phyloP scores from a whole-genome alignment of 2,329 filamentous ascomycete species.

The Aspergillus sp. region DNA sequence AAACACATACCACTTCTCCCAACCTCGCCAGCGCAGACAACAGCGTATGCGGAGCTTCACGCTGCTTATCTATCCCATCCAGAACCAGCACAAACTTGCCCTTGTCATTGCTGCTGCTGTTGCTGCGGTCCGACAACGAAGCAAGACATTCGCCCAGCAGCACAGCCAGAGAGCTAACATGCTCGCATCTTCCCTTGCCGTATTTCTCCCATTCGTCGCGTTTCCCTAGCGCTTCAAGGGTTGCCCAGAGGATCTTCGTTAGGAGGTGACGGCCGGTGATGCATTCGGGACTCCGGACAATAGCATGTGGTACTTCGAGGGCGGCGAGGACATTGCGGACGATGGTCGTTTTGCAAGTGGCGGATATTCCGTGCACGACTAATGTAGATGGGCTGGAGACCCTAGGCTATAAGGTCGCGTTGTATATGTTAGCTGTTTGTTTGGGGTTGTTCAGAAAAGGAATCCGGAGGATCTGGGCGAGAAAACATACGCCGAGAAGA shows the following conservation, averaged over 20 bases:
- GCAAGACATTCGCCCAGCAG: slow-evolving; percentile 59
- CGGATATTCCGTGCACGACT: slow-evolving; percentile 79
- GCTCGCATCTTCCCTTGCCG: slow-evolving; percentile 69
- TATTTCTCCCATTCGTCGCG: slow-evolving; percentile 48
- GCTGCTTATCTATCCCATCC: slow-evolving; percentile 82
- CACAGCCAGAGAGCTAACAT: slow-evolving; percentile 72
- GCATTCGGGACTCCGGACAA: slow-evolving; percentile 49
- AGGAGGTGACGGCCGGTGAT: slow-evolving; percentile 50
- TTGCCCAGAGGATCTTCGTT: slow-evolving; percentile 48
- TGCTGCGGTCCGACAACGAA: slow-evolving; percentile 28
- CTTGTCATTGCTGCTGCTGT: slow-evolving; percentile 35
- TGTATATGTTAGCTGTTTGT: not conserved
- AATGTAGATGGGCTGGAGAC: slow-evolving; percentile 72
- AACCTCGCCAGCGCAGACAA: slow-evolving; percentile 79
- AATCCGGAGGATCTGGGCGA: slow-evolving; percentile 2
- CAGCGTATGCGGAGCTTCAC: slow-evolving; percentile 76
- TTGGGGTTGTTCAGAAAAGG: not conserved
- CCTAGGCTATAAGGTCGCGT: slow-evolving; percentile 27
- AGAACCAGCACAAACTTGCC: slow-evolving; percentile 76
- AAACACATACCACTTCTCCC: slow-evolving; percentile 69
- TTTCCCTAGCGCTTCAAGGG: slow-evolving; percentile 37
- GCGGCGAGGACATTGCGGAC: slow-evolving; percentile 64
- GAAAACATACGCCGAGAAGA: slow-evolving; percentile 41
- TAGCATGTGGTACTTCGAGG: slow-evolving; percentile 51
- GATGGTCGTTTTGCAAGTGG: slow-evolving; percentile 82